A percentile compares a stretch with the other conserved stretches of the same genome.
These are phyloP conservation scores for Calycina herbarum DNA, from an alignment of 2,329 filamentous ascomycete species.

Conservation along the genomic window DNA sequence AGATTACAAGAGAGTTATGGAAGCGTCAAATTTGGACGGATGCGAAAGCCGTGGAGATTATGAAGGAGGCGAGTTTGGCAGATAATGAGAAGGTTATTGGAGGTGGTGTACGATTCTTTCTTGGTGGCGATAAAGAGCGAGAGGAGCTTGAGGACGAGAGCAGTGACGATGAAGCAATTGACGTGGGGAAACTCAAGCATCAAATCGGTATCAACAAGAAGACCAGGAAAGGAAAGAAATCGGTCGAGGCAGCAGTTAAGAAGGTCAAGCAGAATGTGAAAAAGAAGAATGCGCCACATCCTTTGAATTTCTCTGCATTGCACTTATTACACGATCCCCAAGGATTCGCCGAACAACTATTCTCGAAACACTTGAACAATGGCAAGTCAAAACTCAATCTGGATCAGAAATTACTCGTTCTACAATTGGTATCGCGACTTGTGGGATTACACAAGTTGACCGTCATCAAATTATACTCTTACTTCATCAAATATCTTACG, in stretches of 20 bases:
- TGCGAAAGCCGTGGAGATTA: conserved; percentile 91
- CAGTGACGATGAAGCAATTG: conserved; percentile 79
- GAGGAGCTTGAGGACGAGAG: conserved; percentile 90
- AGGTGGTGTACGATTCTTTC: conserved; percentile 88
- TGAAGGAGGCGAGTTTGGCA: conserved; percentile 88
- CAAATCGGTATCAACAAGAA: conserved; percentile 95
- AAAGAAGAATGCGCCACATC: conserved; percentile 84
- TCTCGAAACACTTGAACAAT: conserved; percentile 87
- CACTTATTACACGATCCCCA: conserved; percentile 94
- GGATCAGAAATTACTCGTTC: conserved; percentile 84
- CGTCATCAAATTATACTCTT: conserved; percentile 88
- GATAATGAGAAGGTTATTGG: conserved; percentile 92
- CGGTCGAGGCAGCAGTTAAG: conserved; percentile 77
- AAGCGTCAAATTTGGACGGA: conserved; percentile 96
- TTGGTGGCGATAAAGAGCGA: conserved; percentile 92
- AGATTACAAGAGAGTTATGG: conserved; percentile 93
- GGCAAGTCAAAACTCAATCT: conserved; percentile 81
- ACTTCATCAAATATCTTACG: conserved; percentile 90
- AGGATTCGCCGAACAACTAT: conserved; percentile 86
- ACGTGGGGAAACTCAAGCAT: conserved; percentile 80
- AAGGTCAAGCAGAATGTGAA: conserved; percentile 80
- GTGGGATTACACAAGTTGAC: conserved; percentile 92
- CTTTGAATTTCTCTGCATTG: conserved; percentile 92
- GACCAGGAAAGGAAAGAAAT: conserved; percentile 79
- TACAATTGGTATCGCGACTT: conserved; percentile 87